Conservation (phyloP, 768 basidiomycete genomes). For the Podaxis pistillaris region DNA sequence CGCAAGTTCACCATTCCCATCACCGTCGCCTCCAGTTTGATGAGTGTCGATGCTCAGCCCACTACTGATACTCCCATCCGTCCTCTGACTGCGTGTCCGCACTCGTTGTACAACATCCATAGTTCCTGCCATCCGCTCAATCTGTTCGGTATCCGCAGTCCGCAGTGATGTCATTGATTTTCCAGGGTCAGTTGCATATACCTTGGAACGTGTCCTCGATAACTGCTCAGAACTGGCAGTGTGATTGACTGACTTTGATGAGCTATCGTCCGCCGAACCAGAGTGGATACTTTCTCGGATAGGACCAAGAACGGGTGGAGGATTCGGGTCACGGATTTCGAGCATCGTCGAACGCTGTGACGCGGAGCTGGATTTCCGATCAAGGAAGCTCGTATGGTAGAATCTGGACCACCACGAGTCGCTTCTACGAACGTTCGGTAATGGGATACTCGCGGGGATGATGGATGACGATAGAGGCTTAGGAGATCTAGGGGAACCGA, state of each 20-base stretch:
- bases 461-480: conserved; percentile 12
- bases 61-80: conserved; percentile 28
- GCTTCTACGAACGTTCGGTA: conserved; percentile 55
- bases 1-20: conserved; percentile 16
- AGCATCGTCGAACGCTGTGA: conserved; percentile 26
- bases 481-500: conserved; percentile 36
- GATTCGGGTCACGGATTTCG: conserved; percentile 80
- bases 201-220: neutral
- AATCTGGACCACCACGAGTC: conserved; percentile 82
- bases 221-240: conserved; percentile 14
- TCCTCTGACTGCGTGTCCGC: conserved; percentile 30
- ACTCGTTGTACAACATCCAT: conserved; percentile 70
- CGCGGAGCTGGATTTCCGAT: conserved; percentile 48
- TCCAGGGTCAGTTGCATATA: conserved; percentile 28
- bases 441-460: conserved; percentile 22
- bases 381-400: conserved; percentile 61
- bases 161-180: conserved; percentile 55
- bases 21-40: conserved; percentile 13
- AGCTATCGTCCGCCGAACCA: conserved; percentile 15
- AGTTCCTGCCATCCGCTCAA: conserved; percentile 61
- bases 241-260: conserved; percentile 17
- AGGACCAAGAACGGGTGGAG: conserved; percentile 61
- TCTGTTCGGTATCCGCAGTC: conserved; percentile 68
- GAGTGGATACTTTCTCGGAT: conserved; percentile 54
- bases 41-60: conserved; percentile 30